phyloP scores from a whole-genome alignment of 2,329 filamentous ascomycete genomes.

The Penicillium sp. region DNA sequence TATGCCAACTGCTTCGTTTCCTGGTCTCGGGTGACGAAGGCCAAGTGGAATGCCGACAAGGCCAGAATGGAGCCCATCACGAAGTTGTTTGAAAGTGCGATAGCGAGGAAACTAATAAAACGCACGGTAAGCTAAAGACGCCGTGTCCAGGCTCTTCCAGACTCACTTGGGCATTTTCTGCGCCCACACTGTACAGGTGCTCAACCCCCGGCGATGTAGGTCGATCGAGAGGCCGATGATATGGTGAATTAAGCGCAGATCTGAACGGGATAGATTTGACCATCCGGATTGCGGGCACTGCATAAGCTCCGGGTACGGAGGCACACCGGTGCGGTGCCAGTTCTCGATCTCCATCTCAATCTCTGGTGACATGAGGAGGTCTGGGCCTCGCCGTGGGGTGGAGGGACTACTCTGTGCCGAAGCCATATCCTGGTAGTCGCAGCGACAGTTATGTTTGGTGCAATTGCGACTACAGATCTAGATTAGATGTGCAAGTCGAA shows the following conservation, averaged over 20 bases:
- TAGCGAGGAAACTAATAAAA: slow-evolving; percentile 64
- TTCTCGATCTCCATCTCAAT: slow-evolving; percentile 74
- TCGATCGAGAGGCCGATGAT: slow-evolving; percentile 81
- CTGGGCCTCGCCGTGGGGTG: slow-evolving; percentile 50
- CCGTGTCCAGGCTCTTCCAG: background rate
- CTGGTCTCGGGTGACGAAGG: slow-evolving; percentile 79
- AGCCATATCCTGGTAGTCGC: slow-evolving; percentile 90
- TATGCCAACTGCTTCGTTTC: slow-evolving; percentile 85
- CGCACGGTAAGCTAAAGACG: slow-evolving; percentile 14
- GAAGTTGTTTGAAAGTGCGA: slow-evolving; percentile 75
- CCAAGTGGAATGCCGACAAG: slow-evolving; percentile 90
- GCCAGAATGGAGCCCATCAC: slow-evolving; percentile 92
- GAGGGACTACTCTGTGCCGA: slow-evolving; percentile 54
- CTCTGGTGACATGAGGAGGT: slow-evolving; percentile 79
- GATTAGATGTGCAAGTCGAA: slow-evolving; percentile 11
- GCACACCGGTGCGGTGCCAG: slow-evolving; percentile 79
- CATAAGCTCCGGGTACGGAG: slow-evolving; percentile 77
- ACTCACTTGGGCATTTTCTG: slow-evolving; percentile 86
- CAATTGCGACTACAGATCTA: slow-evolving; percentile 72
- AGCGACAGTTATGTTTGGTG: slow-evolving; percentile 97
- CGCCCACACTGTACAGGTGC: slow-evolving; percentile 87
- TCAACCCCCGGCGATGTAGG: slow-evolving; percentile 69
- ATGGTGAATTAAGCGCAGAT: slow-evolving; percentile 85
- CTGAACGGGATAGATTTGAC: slow-evolving; percentile 67
- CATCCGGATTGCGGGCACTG: slow-evolving; percentile 71